A percentile compares a stretch with the other conserved stretches of the same genome.
phyloP scores from a whole-genome alignment of 768 basidiomycete genomes.

The Lanmaoa pseudosensibilis region DNA sequence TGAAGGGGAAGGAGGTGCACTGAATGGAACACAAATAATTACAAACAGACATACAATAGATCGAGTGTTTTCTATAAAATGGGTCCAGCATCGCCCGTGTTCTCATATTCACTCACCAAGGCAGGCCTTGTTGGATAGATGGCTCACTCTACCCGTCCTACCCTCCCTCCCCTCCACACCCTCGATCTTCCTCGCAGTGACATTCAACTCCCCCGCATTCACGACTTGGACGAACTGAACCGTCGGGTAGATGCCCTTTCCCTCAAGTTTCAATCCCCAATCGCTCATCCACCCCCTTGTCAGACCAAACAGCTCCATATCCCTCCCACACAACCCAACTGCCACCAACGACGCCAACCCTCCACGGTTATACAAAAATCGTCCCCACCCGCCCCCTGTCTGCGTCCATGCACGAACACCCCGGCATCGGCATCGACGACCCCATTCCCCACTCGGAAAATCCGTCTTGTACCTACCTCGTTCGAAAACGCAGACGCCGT shows the following conservation, averaged over 20 bases:
- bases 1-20: not conserved
- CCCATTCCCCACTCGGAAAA: constrained; percentile 22
- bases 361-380: constrained; percentile 41
- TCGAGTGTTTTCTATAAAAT: constrained; percentile 24
- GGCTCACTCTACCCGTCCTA: constrained; percentile 40
- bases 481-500: constrained; percentile 55
- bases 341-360: not conserved
- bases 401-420: not conserved
- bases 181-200: constrained; percentile 39
- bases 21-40: not conserved
- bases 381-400: constrained; percentile 31
- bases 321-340: not conserved
- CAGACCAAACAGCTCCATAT: not conserved
- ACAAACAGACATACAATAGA: not conserved
- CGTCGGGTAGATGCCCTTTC: constrained; percentile 14
- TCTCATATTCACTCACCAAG: constrained; percentile 2
- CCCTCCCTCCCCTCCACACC: constrained; percentile 52
- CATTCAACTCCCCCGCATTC: constrained; percentile 9
- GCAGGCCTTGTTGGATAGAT: constrained; percentile 23
- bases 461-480: constrained; percentile 50
- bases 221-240: constrained; percentile 6
- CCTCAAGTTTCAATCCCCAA: not conserved
- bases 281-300: not conserved
- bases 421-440: constrained; percentile 2
- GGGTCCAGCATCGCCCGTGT: not conserved